Percentiles rank a stretch among this genome's conserved stretches.
These are phyloP conservation scores for Marsdenia floribunda DNA, from an alignment of 257 asterid genomes.

Conservation along the genomic window DNA sequence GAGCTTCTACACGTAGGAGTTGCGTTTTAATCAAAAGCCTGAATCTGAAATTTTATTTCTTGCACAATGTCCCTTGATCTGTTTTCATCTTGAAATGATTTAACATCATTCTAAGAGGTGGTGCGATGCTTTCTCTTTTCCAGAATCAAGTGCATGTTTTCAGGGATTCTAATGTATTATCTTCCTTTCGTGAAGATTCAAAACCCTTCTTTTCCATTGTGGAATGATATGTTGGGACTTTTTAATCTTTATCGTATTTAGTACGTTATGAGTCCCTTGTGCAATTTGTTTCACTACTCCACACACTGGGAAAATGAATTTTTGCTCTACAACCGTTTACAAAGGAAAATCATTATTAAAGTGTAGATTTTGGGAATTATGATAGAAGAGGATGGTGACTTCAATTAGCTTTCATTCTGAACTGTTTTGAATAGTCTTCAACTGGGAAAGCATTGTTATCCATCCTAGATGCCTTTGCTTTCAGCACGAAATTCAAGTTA, in stretches of 20 bases:
- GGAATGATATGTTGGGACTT: neutral
- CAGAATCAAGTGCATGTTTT: neutral
- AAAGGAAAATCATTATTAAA: neutral
- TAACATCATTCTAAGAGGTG: neutral
- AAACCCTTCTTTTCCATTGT: neutral
- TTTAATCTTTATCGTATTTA: slow-evolving; percentile 1
- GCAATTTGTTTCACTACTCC: neutral
- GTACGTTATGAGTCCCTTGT: neutral
- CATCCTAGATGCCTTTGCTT: neutral
- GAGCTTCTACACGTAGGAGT: too few relatives aligned
- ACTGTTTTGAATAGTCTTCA: neutral
- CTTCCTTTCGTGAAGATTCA: neutral
- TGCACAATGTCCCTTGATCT: neutral
- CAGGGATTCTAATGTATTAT: neutral
- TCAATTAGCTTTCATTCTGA: neutral
- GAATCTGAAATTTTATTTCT: neutral
- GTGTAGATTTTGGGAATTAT: neutral
- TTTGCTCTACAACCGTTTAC: neutral
- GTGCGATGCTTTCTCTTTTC: neutral
- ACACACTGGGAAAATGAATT: neutral
- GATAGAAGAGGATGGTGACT: neutral
- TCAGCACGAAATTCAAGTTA: neutral
- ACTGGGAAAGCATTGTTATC: neutral
- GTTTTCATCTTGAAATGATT: neutral
- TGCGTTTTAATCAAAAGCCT: neutral